A percentile compares a stretch with the other conserved stretches of the same genome.
Evolutionary conservation across 768 basidiomycete species (phyloP).

Genomic region (Kwoniella sp.): DNA sequence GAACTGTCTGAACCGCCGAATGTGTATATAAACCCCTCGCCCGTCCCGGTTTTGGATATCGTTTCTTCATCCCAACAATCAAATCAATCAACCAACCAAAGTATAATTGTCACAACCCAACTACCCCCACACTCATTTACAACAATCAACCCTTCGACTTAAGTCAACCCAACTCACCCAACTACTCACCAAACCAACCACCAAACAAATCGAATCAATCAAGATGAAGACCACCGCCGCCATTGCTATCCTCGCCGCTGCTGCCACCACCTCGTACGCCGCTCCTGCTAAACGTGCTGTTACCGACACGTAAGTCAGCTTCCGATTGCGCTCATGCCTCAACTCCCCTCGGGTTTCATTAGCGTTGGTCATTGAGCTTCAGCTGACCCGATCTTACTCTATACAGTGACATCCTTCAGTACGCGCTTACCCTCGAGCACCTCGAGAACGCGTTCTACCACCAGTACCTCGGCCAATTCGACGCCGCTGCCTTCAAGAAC

Average conservation of each 20-base stretch:
- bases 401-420: conserved; percentile 48
- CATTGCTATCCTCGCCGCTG: conserved; percentile 30
- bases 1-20: not conserved
- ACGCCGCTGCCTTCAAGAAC: conserved; percentile 59
- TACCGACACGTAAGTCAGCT: conserved; percentile 35
- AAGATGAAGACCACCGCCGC: conserved; percentile 31
- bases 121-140: conserved; percentile 20
- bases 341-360: not conserved
- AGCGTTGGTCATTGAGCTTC: not conserved
- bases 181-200: conserved; percentile 2
- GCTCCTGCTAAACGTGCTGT: conserved; percentile 33
- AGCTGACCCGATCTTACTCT: conserved; percentile 1
- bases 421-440: conserved; percentile 55
- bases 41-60: not conserved
- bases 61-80: conserved; percentile 23
- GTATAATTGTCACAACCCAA: conserved; percentile 23
- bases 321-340: not conserved
- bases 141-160: not conserved
- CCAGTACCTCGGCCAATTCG: conserved; percentile 60
- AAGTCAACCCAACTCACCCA: not conserved
- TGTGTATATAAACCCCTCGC: not conserved
- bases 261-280: conserved; percentile 31
- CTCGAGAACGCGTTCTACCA: conserved; percentile 55
- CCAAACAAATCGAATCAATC: conserved; percentile 16
- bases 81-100: conserved; percentile 10